phyloP scores from a whole-genome alignment of 1,284 basidiomycete species.

The Entoloma clypeatum region DNA sequence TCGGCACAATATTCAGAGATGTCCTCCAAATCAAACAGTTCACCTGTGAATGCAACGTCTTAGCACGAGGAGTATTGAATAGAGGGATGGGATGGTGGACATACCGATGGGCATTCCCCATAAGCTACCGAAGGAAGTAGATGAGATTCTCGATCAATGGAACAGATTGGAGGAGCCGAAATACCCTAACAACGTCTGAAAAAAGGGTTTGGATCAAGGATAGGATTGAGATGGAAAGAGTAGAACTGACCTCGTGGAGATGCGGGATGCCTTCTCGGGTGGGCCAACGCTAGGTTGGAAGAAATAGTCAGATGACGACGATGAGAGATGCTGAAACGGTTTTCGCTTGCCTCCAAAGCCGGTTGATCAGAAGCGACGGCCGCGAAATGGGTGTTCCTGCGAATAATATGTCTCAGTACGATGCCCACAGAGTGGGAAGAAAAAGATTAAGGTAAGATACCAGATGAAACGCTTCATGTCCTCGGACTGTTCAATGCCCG shows the following conservation, averaged over 20 bases:
- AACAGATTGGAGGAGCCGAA: constrained; percentile 17
- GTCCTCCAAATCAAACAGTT: constrained; percentile 64
- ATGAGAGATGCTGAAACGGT: constrained; percentile 2
- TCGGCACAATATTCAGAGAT: constrained; percentile 52
- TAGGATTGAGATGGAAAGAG: not conserved
- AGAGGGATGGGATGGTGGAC: not conserved
- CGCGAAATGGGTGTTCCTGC: constrained; percentile 73
- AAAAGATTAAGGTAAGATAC: constrained; percentile 29
- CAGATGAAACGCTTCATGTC: constrained; percentile 70
- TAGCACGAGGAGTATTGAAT: not conserved
- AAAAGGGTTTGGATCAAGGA: not conserved
- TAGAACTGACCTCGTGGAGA: constrained; percentile 48
- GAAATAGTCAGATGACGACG: too few species aligned
- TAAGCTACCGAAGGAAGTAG: constrained; percentile 35
- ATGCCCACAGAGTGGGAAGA: constrained; percentile 1
- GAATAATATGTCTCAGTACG: not conserved
- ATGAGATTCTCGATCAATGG: not conserved
- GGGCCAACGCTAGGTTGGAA: constrained; percentile 49
- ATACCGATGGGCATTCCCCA: constrained; percentile 69
- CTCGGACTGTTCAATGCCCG: constrained; percentile 62
- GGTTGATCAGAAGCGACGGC: constrained; percentile 71
- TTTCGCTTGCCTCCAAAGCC: constrained; percentile 50
- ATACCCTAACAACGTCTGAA: constrained; percentile 55
- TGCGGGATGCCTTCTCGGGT: constrained; percentile 37
- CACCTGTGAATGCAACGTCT: constrained; percentile 37